Percentiles rank a stretch among this genome's conserved stretches.
Conservation (phyloP, 441 rosid species). For the Omphalea diandra region DNA sequence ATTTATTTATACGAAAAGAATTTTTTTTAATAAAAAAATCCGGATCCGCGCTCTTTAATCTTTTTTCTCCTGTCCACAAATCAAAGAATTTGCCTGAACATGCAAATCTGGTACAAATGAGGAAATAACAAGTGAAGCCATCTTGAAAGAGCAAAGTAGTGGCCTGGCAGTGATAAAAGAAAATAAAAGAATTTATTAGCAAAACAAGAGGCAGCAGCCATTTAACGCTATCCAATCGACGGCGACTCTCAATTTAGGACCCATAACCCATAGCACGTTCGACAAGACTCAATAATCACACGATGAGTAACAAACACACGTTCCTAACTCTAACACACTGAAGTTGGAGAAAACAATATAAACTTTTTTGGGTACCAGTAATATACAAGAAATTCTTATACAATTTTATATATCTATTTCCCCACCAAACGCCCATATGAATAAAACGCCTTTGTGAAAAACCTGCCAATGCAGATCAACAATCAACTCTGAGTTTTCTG, state of each 20-base stretch:
- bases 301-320: slow-evolving; percentile 25
- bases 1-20: too few species aligned
- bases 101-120: too few species aligned
- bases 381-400: slow-evolving; percentile 41
- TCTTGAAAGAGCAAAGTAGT: background rate
- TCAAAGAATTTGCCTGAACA: too few species aligned
- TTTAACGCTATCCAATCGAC: slow-evolving; percentile 10
- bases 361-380: slow-evolving; percentile 12
- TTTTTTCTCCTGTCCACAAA: too few species aligned
- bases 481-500: slow-evolving; percentile 13
- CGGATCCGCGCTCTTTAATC: too few species aligned
- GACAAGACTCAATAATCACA: slow-evolving; percentile 43
- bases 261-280: slow-evolving; percentile 28
- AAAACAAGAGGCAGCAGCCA: slow-evolving; percentile 11
- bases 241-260: slow-evolving; percentile 25
- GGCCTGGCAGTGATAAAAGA: too few species aligned
- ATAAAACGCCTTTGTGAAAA: slow-evolving; percentile 5
- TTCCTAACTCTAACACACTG: slow-evolving; percentile 10
- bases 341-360: slow-evolving; percentile 12
- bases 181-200: slow-evolving; percentile 6
- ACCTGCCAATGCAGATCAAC: slow-evolving; percentile 21
- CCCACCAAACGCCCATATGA: slow-evolving; percentile 4
- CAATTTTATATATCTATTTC: slow-evolving; percentile 21
- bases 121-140: too few species aligned
- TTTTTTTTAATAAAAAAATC: too few species aligned